Conservation (phyloP, 2,329 filamentous ascomycete genomes). For the Sclerotinia minor region DNA sequence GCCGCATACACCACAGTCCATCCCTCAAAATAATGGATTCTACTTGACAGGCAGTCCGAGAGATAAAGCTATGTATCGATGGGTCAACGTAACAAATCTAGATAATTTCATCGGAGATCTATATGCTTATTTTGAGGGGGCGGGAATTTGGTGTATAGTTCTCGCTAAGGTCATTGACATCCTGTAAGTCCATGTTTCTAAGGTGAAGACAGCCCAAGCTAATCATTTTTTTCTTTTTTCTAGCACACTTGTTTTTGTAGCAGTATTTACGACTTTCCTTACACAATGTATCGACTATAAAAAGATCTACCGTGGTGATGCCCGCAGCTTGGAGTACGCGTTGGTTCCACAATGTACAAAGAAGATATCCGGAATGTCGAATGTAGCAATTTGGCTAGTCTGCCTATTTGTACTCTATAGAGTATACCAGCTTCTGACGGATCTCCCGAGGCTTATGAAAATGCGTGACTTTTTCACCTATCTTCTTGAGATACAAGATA, state of each 20-base stretch:
- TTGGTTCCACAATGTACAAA: conserved; percentile 60
- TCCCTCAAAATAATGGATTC: conserved; percentile 52
- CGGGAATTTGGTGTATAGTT: conserved; percentile 69
- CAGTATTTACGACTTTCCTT: conserved; percentile 67
- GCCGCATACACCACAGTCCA: conserved; percentile 39
- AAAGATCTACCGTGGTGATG: conserved; percentile 50
- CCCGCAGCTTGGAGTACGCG: conserved; percentile 51
- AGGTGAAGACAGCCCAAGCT: conserved; percentile 18
- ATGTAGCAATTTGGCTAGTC: conserved; percentile 57
- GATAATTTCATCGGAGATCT: conserved; percentile 69
- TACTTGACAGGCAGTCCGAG: conserved; percentile 53
- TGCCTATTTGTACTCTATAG: conserved; percentile 65
- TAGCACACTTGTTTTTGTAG: conserved; percentile 65
- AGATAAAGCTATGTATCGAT: conserved; percentile 70
- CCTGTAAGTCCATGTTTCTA: conserved; percentile 47
- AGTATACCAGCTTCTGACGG: conserved; percentile 56
- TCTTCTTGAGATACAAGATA: conserved; percentile 66
- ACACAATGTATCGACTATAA: conserved; percentile 68
- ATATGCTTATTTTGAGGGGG: conserved; percentile 66
- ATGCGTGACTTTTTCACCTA: conserved; percentile 71
- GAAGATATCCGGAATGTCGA: conserved; percentile 45
- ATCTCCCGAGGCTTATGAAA: conserved; percentile 59
- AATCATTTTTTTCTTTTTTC: conserved; percentile 25
- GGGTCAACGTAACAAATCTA: conserved; percentile 70
- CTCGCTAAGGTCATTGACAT: conserved; percentile 58